Base-by-base conservation (phyloP, 345 rosid genomes). In the Anastatica hierochuntica region DNA sequence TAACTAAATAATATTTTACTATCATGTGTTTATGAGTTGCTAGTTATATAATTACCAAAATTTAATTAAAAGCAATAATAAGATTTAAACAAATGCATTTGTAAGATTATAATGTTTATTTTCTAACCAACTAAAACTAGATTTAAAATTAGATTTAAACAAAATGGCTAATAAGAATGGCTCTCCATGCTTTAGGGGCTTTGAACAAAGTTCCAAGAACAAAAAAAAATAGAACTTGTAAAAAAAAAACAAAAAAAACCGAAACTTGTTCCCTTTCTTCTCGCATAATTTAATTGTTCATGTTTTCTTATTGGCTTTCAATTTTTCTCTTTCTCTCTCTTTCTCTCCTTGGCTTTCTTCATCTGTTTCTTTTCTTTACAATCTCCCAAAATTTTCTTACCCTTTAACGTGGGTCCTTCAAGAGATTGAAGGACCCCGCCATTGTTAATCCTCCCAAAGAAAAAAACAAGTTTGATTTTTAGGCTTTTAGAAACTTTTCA, bases 321-420 rank as follows among this genome's bases (percentile, higher is more conserved):
- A 13, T n/a, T 23, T 24, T 27, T 33, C 4, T 1, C n/a, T 4
- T 29, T 6, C 21, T 10, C 7, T 30, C 26, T 52, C 10, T 45
- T 8, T 29, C 43, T 48, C 15, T 54, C 51, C 2, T 34, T 34
- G 1, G 38, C 44, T 17, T 45, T 43, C 34, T 68, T 60, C 42
- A 27, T 60, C 49, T 61, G 17, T 50, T 37, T 38, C 2, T 59
- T 29, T 46, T 62, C 26, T 27, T 55, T 37, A 35, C 48, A 50
- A 58, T 51, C 64, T 51, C 54, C 34, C 40, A 20, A 36, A 44
- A 58, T 36, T 46, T 49, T 2, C 33, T 16, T 53, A 2, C 24
- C 15, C 61, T 24, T 71, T 52, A 41, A 48, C 41, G 63, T 54
- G 81, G 84, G 81, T 76, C 81, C 84, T 79, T 74, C 84, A 58